Percentiles rank a stretch among this genome's conserved stretches.
Evolutionary conservation across 371 early-diverging fungal species (phyloP).

Genomic region (Mycotypha africana): DNA sequence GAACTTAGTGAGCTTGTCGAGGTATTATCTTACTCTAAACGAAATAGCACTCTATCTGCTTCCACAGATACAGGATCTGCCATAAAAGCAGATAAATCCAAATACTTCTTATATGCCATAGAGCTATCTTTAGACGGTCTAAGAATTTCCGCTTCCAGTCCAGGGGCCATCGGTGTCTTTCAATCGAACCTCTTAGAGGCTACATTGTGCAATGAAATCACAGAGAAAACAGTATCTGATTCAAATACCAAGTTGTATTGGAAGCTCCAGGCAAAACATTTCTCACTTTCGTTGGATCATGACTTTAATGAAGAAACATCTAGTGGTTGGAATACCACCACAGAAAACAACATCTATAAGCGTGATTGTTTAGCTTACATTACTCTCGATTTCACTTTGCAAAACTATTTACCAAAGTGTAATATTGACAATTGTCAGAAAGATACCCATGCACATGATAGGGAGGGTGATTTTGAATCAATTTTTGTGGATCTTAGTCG

Average conservation of each 20-base stretch:
- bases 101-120: conserved; percentile 45
- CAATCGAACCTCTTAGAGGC: conserved; percentile 64
- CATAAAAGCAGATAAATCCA: conserved; percentile 1
- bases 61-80: background rate
- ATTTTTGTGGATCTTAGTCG: conserved; percentile 52
- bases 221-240: background rate
- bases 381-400: conserved; percentile 56
- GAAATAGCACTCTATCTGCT: background rate
- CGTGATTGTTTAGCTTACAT: conserved; percentile 68
- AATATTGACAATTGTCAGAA: conserved; percentile 1
- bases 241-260: conserved; percentile 29
- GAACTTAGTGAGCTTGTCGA: conserved; percentile 79
- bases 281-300: conserved; percentile 59
- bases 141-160: conserved; percentile 62
- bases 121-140: conserved; percentile 62
- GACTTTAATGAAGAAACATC: conserved; percentile 28
- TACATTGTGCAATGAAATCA: conserved; percentile 43
- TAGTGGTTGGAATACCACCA: background rate
- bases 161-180: conserved; percentile 59
- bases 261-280: conserved; percentile 50
- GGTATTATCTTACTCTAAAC: conserved; percentile 54
- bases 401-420: conserved; percentile 39
- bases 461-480: conserved; percentile 29
- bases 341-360: conserved; percentile 1
- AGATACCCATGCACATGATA: conserved; percentile 12